phyloP scores from a whole-genome alignment of 2,329 filamentous ascomycete species.

The Apiospora saccharicola region DNA sequence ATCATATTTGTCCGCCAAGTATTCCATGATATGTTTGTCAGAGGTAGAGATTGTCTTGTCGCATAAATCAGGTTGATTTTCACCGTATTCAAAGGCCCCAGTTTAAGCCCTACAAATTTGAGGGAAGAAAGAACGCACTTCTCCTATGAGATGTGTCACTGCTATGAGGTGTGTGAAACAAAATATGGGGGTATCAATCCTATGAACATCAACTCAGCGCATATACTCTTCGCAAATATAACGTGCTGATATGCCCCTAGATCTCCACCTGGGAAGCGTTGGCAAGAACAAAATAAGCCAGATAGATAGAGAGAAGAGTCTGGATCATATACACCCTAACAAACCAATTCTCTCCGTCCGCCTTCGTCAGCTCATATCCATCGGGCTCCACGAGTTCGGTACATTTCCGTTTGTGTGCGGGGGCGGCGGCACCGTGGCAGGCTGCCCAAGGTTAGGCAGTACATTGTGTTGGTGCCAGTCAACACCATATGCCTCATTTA shows the following conservation, averaged over 20 bases:
- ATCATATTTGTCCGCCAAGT: no score
- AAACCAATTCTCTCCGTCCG: neutral
- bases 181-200: conserved; percentile 1
- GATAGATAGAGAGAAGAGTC: neutral
- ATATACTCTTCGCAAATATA: neutral
- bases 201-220: neutral
- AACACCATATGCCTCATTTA: conserved; percentile 38
- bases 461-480: conserved; percentile 31
- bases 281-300: neutral
- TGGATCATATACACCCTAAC: neutral
- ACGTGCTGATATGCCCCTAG: neutral
- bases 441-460: no score
- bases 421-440: neutral
- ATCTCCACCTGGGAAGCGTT: neutral
- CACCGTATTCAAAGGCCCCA: neutral
- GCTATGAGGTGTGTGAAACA: neutral
- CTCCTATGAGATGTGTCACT: neutral
- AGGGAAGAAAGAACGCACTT: neutral
- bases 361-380: neutral
- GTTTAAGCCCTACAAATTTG: neutral
- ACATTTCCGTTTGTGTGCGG: neutral
- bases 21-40: no score
- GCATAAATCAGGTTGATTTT: neutral
- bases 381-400: neutral
- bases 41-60: neutral